Base-by-base conservation (phyloP, 2,329 filamentous ascomycete genomes). In the Fusarium nygamai region DNA sequence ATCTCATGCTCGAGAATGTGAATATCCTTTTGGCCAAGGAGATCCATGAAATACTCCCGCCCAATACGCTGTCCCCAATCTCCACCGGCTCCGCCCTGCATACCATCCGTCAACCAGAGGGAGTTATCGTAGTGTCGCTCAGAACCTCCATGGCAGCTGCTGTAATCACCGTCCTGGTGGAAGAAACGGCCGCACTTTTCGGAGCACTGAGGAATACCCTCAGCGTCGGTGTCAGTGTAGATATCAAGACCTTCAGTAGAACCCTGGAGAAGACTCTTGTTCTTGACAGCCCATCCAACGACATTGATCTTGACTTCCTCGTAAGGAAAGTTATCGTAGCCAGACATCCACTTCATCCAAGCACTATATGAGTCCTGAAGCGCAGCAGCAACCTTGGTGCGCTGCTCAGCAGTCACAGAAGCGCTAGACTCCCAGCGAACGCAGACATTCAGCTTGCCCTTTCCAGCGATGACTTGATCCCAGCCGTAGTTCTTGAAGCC, bases 1-100 rank as follows among this genome's bases (percentile, higher is more conserved):
- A 84, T 82, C 76, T 86, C 85, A 67, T 87, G 85, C n/a, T 84
- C 81, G 13, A 85, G 81, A 56, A 87, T 86, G 70, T 86, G 85
- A 38, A 84, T 80, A 70, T 83, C 81, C 12, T 81, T 80, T 16
- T 78, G 62, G 24, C 81, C 78, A 4, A 86, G 58, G 19, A 79
- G 78, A 27, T 78, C 59, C 77, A 86, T 79, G 70, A 86, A 85
- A 74, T 85, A 86, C 67, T 86, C 84, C 13, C 79, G 80, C 4
- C 82, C 85, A 29, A 86, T 79, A 8, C 84, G 78, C 73, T 86
- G 84, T n/a, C 85, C 85, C 85, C 85, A 87, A 64, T 86, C 84
- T 51, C 85, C 85, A 53, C 85, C 85, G 3, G 84, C 81, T 64
- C 85, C 85, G 34, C 85, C 85, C 6, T 69, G 27, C 68, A 87